These are phyloP conservation scores for Suillus occidentalis DNA, from an alignment of 768 basidiomycete species.

Conservation along the genomic window DNA sequence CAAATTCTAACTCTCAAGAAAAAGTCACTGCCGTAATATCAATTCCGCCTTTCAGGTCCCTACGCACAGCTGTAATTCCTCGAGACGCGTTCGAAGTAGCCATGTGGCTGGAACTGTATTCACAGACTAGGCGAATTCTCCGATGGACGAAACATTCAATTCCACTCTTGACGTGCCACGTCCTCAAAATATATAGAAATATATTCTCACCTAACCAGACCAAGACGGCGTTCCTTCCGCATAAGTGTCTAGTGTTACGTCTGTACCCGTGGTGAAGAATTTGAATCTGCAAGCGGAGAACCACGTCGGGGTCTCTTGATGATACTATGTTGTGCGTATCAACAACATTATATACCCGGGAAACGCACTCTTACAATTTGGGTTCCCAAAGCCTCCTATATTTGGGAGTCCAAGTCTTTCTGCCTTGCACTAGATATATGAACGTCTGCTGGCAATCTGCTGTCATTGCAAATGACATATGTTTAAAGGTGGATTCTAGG, in stretches of 20 bases:
- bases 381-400: too few species aligned
- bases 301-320: neutral
- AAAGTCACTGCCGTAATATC: neutral
- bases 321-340: neutral
- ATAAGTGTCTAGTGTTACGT: neutral
- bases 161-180: neutral
- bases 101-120: neutral
- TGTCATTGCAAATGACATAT: too few species aligned
- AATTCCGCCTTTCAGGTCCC: neutral
- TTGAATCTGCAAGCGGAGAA: neutral
- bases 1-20: neutral
- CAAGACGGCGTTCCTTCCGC: neutral
- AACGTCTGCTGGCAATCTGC: too few species aligned
- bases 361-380: too few species aligned
- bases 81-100: neutral
- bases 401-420: too few species aligned
- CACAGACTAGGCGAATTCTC: neutral
- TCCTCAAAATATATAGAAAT: neutral
- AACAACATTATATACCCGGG: neutral
- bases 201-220: neutral
- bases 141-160: neutral
- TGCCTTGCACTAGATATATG: too few species aligned
- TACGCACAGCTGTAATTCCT: neutral
- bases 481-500: too few species aligned
- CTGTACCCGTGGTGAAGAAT: neutral